phyloP scores from a whole-genome alignment of 495 filamentous ascomycete species.

The Evernia prunastri region DNA sequence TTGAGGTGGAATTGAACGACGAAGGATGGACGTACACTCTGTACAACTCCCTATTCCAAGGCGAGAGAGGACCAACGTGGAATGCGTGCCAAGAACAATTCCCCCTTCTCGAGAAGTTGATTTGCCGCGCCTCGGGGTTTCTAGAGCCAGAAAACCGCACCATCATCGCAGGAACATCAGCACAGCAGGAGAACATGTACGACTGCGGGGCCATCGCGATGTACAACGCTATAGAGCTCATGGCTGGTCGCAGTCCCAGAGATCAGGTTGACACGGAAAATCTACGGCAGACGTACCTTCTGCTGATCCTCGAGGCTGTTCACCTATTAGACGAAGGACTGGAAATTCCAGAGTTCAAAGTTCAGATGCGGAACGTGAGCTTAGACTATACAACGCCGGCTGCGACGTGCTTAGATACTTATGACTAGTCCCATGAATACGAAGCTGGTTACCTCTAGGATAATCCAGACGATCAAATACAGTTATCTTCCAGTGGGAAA shows the following conservation, averaged over 20 bases:
- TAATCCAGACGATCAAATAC: too few relatives aligned
- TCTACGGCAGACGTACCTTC: not conserved
- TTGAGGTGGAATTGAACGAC: not conserved
- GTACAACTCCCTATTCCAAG: not conserved
- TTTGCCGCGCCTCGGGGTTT: not conserved
- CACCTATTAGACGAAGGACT: not conserved
- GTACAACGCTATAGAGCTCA: not conserved
- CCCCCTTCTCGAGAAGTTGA: not conserved
- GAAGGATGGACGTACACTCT: not conserved
- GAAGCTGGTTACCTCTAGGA: too few relatives aligned
- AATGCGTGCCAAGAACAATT: not conserved
- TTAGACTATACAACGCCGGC: not conserved
- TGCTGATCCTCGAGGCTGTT: not conserved
- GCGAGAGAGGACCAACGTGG: not conserved
- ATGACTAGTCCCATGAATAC: not conserved
- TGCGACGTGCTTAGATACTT: not conserved
- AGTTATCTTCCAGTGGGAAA: too few relatives aligned
- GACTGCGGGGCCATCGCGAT: slow-evolving; percentile 1
- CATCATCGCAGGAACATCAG: not conserved
- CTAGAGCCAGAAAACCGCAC: not conserved
- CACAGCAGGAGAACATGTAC: not conserved
- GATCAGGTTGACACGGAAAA: not conserved
- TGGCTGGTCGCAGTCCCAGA: not conserved
- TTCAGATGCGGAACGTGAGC: not conserved
- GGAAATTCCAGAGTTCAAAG: not conserved